These are phyloP conservation scores for Exutisphaerella laricina DNA, from an alignment of 2,329 filamentous ascomycete species.

Conservation along the genomic window DNA sequence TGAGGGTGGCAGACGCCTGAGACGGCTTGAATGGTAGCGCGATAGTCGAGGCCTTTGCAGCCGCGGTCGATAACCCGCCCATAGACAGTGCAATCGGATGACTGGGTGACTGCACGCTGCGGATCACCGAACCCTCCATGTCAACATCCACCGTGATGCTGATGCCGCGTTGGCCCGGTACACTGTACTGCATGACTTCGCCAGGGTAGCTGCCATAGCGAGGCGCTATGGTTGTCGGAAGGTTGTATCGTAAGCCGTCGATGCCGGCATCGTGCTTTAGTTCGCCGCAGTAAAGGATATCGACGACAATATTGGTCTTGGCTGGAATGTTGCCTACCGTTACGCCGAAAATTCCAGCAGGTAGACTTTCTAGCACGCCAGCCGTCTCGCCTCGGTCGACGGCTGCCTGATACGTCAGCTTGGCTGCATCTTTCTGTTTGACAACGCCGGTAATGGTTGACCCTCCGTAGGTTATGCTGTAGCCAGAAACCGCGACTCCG, in stretches of 20 bases:
- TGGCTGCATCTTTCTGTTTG: slow-evolving; percentile 60
- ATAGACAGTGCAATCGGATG: slow-evolving; percentile 63
- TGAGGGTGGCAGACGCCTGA: slow-evolving; percentile 58
- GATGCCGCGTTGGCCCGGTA: slow-evolving; percentile 38
- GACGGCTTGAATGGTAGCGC: slow-evolving; percentile 53
- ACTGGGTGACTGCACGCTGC: slow-evolving; percentile 59
- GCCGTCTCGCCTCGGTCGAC: slow-evolving; percentile 55
- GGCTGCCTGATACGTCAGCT: slow-evolving; percentile 54
- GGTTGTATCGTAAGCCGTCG: slow-evolving; percentile 63
- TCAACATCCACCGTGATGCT: slow-evolving; percentile 56
- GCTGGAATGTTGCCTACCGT: slow-evolving; percentile 63
- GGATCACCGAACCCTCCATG: slow-evolving; percentile 54
- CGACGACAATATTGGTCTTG: slow-evolving; percentile 51
- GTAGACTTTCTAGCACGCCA: slow-evolving; percentile 59
- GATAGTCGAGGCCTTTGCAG: slow-evolving; percentile 32
- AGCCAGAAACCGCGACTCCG: slow-evolving; percentile 63
- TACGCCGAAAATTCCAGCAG: slow-evolving; percentile 62
- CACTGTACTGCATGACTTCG: slow-evolving; percentile 26
- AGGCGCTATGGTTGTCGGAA: slow-evolving; percentile 62
- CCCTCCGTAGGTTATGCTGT: slow-evolving; percentile 58
- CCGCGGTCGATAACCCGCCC: slow-evolving; percentile 49
- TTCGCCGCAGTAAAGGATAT: slow-evolving; percentile 63
- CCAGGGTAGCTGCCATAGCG: slow-evolving; percentile 54
- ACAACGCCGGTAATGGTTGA: slow-evolving; percentile 60
- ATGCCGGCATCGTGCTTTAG: slow-evolving; percentile 65